Base-by-base conservation (phyloP, 2,329 filamentous ascomycete species). In the Lecanicillium sp. region DNA sequence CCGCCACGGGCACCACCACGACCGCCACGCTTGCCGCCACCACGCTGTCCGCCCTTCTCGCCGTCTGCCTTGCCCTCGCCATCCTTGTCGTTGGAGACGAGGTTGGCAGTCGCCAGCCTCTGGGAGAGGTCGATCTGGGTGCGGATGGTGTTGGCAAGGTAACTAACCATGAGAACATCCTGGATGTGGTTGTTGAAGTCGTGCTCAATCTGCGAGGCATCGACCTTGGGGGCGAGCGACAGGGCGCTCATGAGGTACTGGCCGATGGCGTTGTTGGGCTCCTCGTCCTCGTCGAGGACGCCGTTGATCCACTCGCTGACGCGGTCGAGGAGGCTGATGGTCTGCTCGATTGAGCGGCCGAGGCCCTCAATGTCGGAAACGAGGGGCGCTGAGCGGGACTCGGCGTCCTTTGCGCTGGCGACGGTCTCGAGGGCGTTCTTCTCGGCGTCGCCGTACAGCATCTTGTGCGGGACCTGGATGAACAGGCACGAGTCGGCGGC, bases 111-210 rank as follows among this genome's bases (percentile, higher is more conserved):
- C 39, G 90, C 90, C 57, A 98, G 72, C 48, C 90, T 80, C 75
- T 97, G 94, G 49, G 89, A 94, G 43, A 98, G 80, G 58, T 97
- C 92, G 70, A 98, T 96, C 72, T 98, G 92, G 52, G 90, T 97
- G 64, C 90, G 87, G 68, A 97, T 95, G 50, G 88, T 96, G 75
- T 97, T 98, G 62, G 92, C 88, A 49, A 98, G 77, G 72, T 98
- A 98, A 51, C 88, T 94, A 54, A 98, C 89, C 64, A 97, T 89
- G 50, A 98, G 81, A 45, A 98, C 89, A 63, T 98, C 92, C 71
- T 98, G 92, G 65, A 98, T 88, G 71, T 98, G 92, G 73, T 94
- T 95, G 79, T 98, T 98, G 79, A 98, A 98, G 72, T 97, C 89
- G 60, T 84, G 77, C 74, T 98, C 92, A 58, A 98, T 89, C 61